Conservation (phyloP, 495 filamentous ascomycete species). For the Penicillium salamii region DNA sequence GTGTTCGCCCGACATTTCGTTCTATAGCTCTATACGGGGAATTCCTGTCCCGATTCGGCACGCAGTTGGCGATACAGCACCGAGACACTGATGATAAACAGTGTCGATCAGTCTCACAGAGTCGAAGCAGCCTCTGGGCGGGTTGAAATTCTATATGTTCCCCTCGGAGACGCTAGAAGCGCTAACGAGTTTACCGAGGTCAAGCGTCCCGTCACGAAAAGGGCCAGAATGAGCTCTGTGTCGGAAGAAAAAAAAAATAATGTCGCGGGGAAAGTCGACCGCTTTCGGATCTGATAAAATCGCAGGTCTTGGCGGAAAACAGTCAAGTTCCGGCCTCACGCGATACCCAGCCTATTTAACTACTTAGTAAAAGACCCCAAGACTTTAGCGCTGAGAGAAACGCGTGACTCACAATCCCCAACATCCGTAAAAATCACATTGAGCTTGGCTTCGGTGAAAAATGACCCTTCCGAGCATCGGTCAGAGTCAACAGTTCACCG, state of each 20-base stretch:
- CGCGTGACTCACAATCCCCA: not conserved
- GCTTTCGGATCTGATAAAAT: conserved; percentile 25
- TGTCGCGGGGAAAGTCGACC: conserved; percentile 14
- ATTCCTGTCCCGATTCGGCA: conserved; percentile 1
- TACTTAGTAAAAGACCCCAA: too few species aligned
- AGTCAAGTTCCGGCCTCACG: not conserved
- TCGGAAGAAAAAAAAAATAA: not conserved
- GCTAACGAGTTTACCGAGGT: conserved; percentile 3
- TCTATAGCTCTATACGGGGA: not conserved
- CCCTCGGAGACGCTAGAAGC: not conserved
- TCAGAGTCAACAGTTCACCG: conserved; percentile 17
- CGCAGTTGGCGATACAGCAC: not conserved
- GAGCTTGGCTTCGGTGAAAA: conserved; percentile 11
- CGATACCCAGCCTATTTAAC: too few species aligned
- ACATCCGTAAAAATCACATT: conserved; percentile 3
- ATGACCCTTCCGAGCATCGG: conserved; percentile 19
- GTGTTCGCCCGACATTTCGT: conserved; percentile 14
- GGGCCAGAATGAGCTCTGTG: not conserved
- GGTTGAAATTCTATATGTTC: not conserved
- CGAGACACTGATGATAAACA: not conserved
- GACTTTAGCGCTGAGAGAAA: not conserved
- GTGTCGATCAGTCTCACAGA: not conserved
- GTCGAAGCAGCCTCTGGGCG: too few species aligned
- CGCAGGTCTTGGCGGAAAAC: conserved; percentile 6
- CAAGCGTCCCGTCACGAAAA: conserved; percentile 1